Base-by-base conservation (phyloP, 768 basidiomycete genomes). In the Mycena polygramma region DNA sequence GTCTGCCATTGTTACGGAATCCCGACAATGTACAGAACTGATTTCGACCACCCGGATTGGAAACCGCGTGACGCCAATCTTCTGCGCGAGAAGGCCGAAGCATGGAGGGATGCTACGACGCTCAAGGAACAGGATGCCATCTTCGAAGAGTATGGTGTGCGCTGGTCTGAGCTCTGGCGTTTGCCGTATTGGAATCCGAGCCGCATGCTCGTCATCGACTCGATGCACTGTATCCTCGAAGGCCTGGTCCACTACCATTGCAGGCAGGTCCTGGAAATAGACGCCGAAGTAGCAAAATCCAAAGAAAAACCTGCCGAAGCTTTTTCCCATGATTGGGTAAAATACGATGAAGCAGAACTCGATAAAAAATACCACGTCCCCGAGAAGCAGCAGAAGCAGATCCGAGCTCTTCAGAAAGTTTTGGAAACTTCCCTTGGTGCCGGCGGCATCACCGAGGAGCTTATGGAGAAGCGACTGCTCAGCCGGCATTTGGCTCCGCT, bases 141-240 rank as follows among this genome's bases (percentile, higher is more conserved):
- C 54, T 73, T 58, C 46, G 30, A 64, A 37, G 26, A 54, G 30
- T 52, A 71, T 53, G 77, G 76, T 5, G 65, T 77, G 4, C 75
- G 74, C 13, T 80, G 75, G 75, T 78, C 74, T 5, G 71, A 74
- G 59, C 59, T 77, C 7, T 68, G 74, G 49, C 69, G 77, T 0
- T 70, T 81, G 0, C 75, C 77, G 1, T 80, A 81, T 57, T 82
- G 74, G 64, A 69, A 79, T 49, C 76, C 80, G 0, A 60, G 71
- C 2, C 60, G 68, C 6, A 74, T 75, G 69, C 69, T 73, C 7
- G 70, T 79, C 22, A 65, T 80, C n/a, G 78, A 81, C 49, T 65
- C 77, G 0, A 81, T 82, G 80, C 81, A 82, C 63, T 74, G 70
- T 49, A 64, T 81, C n/a, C 69, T 75, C 2, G 67, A 75, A 19